phyloP scores from a whole-genome alignment of 108 stramenopile species.

The Craspedostauros australis region DNA sequence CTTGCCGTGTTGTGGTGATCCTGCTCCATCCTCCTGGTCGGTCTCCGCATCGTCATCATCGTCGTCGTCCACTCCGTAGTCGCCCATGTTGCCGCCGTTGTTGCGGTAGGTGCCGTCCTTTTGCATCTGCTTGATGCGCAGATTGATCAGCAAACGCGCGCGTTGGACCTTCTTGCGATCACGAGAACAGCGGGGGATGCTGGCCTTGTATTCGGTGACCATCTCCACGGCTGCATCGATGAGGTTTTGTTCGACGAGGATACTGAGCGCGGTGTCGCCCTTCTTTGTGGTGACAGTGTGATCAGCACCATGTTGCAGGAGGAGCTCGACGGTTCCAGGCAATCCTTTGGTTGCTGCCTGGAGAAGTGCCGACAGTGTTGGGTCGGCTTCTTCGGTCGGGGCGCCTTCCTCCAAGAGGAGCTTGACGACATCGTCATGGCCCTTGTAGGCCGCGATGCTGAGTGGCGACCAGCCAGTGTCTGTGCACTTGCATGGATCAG shows the following conservation, averaged over 20 bases:
- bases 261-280: slow-evolving; percentile 88
- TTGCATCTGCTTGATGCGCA: slow-evolving; percentile 76
- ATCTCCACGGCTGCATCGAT: slow-evolving; percentile 90
- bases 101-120: slow-evolving; percentile 51
- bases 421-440: slow-evolving; percentile 84
- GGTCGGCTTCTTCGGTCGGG: slow-evolving; percentile 89
- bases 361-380: slow-evolving; percentile 77
- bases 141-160: slow-evolving; percentile 78
- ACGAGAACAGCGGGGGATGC: slow-evolving; percentile 84
- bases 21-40: slow-evolving; percentile 12
- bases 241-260: slow-evolving; percentile 85
- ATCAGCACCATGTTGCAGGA: slow-evolving; percentile 79
- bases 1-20: background rate
- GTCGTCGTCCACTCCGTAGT: slow-evolving; percentile 36
- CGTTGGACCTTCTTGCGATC: slow-evolving; percentile 89
- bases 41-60: slow-evolving; percentile 38
- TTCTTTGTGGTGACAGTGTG: slow-evolving; percentile 91
- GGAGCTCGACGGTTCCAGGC: slow-evolving; percentile 77
- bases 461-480: slow-evolving; percentile 91
- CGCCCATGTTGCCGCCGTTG: background rate
- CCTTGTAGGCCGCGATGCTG: slow-evolving; percentile 88
- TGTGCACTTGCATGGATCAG: slow-evolving; percentile 84
- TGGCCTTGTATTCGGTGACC: slow-evolving; percentile 88
- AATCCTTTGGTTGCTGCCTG: slow-evolving; percentile 89
- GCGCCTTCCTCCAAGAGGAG: slow-evolving; percentile 78